Percentiles rank a stretch among this genome's conserved stretches.
phyloP scores from a whole-genome alignment of 495 filamentous ascomycete genomes.

The Halenospora varia region DNA sequence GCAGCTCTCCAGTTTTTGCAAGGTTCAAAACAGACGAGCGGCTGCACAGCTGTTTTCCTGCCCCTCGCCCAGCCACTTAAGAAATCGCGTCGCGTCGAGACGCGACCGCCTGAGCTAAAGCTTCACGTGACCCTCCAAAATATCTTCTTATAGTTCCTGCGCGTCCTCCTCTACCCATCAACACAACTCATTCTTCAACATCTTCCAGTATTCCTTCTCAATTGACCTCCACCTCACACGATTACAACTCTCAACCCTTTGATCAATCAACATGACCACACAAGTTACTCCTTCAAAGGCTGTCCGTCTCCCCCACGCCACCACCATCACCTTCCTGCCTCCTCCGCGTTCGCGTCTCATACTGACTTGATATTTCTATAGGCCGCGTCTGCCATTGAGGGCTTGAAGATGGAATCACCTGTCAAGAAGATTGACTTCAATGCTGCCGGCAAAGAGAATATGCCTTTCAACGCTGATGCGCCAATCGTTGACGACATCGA shows the following conservation, averaged over 20 bases:
- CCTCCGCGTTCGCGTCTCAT: slow-evolving; percentile 20
- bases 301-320: slow-evolving; percentile 47
- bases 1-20: too few relatives aligned
- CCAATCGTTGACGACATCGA: slow-evolving; percentile 52
- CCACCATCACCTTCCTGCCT: slow-evolving; percentile 37
- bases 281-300: slow-evolving; percentile 84
- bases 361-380: slow-evolving; percentile 41
- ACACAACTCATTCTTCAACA: slow-evolving; percentile 9
- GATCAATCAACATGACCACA: slow-evolving; percentile 52
- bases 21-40: too few relatives aligned
- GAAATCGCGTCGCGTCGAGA: not conserved
- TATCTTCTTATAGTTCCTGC: too few relatives aligned
- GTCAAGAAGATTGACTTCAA: slow-evolving; percentile 83
- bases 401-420: slow-evolving; percentile 88
- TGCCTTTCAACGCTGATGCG: slow-evolving; percentile 53
- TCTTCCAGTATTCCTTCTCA: not conserved
- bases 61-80: not conserved
- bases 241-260: slow-evolving; percentile 1
- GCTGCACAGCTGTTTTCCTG: too few relatives aligned
- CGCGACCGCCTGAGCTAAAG: not conserved
- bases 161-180: too few relatives aligned
- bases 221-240: not conserved
- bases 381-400: slow-evolving; percentile 81
- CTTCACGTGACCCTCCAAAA: too few relatives aligned
- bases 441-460: slow-evolving; percentile 77